Evolutionary conservation across 495 filamentous ascomycete species (phyloP).

Genomic region (Aeminium ludgeri): DNA sequence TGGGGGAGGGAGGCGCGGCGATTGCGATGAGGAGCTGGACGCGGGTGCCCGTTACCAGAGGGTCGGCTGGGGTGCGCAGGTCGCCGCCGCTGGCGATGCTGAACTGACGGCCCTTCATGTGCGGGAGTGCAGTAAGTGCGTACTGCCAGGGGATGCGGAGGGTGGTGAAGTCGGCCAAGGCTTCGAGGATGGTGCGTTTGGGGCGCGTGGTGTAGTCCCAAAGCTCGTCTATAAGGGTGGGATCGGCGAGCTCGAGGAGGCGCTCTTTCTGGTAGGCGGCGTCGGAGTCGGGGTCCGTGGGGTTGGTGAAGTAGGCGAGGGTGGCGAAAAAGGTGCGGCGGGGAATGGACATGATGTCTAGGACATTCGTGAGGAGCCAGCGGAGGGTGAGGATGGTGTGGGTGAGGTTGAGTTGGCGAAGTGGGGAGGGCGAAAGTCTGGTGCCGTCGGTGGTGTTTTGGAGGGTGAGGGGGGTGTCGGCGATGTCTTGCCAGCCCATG

Average conservation of each 20-base stretch:
- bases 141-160: conserved; percentile 67
- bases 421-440: conserved; percentile 23
- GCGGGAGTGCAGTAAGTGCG: conserved; percentile 51
- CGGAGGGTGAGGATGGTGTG: conserved; percentile 42
- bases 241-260: conserved; percentile 62
- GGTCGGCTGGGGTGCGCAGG: conserved; percentile 20
- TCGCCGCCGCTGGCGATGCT: conserved; percentile 65
- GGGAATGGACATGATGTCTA: conserved; percentile 80
- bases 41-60: too few relatives aligned
- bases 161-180: conserved; percentile 73
- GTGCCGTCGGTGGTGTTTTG: conserved; percentile 29
- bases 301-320: conserved; percentile 44
- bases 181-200: conserved; percentile 76
- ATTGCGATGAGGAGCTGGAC: conserved; percentile 78
- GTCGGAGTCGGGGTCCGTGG: conserved; percentile 38
- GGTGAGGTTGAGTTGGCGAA: conserved; percentile 10
- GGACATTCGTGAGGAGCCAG: conserved; percentile 55
- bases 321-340: conserved; percentile 67
- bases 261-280: conserved; percentile 54
- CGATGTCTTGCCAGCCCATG: conserved; percentile 58
- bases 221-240: conserved; percentile 68
- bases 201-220: conserved; percentile 93
- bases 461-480: conserved; percentile 40
- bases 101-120: conserved; percentile 66
- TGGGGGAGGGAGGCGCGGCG: conserved; percentile 29